A percentile compares a stretch with the other conserved stretches of the same genome.
Evolutionary conservation across 169 alveolate species (phyloP).

Genomic region (Cryptosporidium sp.): DNA sequence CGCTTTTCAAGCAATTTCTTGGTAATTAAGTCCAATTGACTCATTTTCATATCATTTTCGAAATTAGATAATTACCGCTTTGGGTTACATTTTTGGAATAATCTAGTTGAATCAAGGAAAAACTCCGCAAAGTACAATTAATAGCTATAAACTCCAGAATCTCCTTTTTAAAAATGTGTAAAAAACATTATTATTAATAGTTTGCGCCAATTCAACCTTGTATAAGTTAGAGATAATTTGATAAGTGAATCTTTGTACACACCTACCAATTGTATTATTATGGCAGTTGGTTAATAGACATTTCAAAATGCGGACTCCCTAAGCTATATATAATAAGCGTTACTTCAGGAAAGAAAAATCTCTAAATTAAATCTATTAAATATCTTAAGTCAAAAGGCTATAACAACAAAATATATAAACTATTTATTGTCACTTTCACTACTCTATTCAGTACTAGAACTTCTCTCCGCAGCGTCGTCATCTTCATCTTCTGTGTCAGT

Average conservation of each 20-base stretch:
- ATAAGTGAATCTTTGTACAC: not conserved
- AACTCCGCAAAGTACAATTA: not conserved
- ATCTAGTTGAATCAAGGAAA: not conserved
- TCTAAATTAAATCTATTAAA: not conserved
- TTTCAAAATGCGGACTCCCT: not conserved
- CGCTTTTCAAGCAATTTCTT: slow-evolving; percentile 15
- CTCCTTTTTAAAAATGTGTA: no score
- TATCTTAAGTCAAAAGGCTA: slow-evolving; percentile 1
- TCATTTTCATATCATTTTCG: not conserved
- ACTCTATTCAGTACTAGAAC: not conserved
- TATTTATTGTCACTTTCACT: not conserved
- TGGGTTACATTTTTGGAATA: not conserved
- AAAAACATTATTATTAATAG: no score
- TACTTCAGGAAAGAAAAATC: not conserved
- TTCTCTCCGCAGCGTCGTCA: slow-evolving; percentile 50
- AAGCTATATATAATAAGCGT: not conserved
- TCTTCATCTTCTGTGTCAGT: slow-evolving; percentile 85
- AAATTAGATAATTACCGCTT: not conserved
- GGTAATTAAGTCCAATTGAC: not conserved
- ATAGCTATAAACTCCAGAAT: not conserved
- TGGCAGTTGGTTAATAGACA: not conserved
- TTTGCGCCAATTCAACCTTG: not conserved
- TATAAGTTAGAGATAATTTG: not conserved
- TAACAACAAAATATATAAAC: not conserved
- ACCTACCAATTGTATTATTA: not conserved